Base-by-base conservation (phyloP, 495 filamentous ascomycete species). In the Aspergillus leporis region DNA sequence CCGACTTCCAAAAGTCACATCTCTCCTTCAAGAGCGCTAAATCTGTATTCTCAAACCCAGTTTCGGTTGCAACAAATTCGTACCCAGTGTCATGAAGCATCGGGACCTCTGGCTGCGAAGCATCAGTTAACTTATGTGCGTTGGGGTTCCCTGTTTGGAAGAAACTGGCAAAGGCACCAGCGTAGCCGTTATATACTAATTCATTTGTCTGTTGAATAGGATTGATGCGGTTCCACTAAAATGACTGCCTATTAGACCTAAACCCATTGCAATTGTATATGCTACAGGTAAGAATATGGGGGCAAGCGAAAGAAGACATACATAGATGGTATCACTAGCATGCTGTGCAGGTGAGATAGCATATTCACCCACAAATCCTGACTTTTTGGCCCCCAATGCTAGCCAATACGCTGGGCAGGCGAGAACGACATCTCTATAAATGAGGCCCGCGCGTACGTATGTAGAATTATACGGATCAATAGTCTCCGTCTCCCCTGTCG, bases 371-470 rank as follows among this genome's bases (percentile, higher is more conserved):
- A 86, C 55, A 66, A 81, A 86, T 1, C 81, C 73, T 2, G 66
- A 71, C 12, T 66, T 70, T 28, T 64, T 61, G 8, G 80, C 80
- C 5, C 73, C 74, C 9, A 66, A 67, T 1, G 83, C 73, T 62
- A 83, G 74, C 84, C 83, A 87, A 58, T 80, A 83, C 3, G 77
- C 77, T 1, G 85, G 84, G 64, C 84, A 87, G 1, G 84, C 76
- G 18, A 87, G 79, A n/a, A 85, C 77, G 1, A 82, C 62, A 66
- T 87, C 85, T 3, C 84, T 66, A 55, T 82, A 87, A 0, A 87
- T 67, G 34, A 86, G 60, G 0, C 83, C 81, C 1, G 85, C 85
- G 32, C 78, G 66, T 1, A 70, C 65, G 56, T 72, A 78, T 2
- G 76, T 75, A 2, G 70, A 70, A 53, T 80, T 83, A 61, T 84